phyloP scores from a whole-genome alignment of 2,329 filamentous ascomycete genomes.

The Elsinoe australis region DNA sequence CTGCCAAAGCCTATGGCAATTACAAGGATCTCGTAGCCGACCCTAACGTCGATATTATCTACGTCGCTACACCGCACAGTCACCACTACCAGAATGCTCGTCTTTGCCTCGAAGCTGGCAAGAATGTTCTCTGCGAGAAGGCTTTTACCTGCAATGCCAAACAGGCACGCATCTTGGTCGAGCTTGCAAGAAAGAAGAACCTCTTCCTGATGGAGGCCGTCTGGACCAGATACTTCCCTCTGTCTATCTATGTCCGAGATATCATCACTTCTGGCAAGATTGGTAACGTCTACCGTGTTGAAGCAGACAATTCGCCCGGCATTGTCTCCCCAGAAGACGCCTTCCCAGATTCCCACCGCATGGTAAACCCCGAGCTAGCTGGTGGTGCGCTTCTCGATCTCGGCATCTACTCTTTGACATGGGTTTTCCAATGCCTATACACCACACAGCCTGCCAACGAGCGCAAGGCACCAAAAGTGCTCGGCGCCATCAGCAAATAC shows the following conservation, averaged over 20 bases:
- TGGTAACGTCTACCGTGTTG: slow-evolving; percentile 50
- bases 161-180: slow-evolving; percentile 64
- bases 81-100: slow-evolving; percentile 89
- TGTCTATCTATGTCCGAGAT: slow-evolving; percentile 68
- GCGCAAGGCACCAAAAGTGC: slow-evolving; percentile 61
- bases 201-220: slow-evolving; percentile 67
- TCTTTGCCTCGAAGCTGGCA: slow-evolving; percentile 74
- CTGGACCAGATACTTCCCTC: slow-evolving; percentile 82
- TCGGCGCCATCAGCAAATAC: slow-evolving; percentile 64
- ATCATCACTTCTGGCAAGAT: slow-evolving; percentile 50
- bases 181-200: slow-evolving; percentile 66
- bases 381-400: slow-evolving; percentile 78
- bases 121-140: slow-evolving; percentile 88
- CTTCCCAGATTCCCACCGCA: slow-evolving; percentile 58
- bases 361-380: slow-evolving; percentile 76
- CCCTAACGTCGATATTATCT: slow-evolving; percentile 73
- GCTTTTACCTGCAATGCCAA: slow-evolving; percentile 76
- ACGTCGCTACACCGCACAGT: slow-evolving; percentile 83
- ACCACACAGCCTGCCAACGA: slow-evolving; percentile 59
- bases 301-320: slow-evolving; percentile 53
- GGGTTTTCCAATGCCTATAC: slow-evolving; percentile 85
- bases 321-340: slow-evolving; percentile 50
- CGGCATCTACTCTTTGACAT: slow-evolving; percentile 81
- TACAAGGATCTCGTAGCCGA: slow-evolving; percentile 77
- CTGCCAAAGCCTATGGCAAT: slow-evolving; percentile 66